Evolutionary conservation across 257 asterid species (phyloP), one percentile per base, ranked within the genome.

Genomic region (Solanum chmielewskii): DNA sequence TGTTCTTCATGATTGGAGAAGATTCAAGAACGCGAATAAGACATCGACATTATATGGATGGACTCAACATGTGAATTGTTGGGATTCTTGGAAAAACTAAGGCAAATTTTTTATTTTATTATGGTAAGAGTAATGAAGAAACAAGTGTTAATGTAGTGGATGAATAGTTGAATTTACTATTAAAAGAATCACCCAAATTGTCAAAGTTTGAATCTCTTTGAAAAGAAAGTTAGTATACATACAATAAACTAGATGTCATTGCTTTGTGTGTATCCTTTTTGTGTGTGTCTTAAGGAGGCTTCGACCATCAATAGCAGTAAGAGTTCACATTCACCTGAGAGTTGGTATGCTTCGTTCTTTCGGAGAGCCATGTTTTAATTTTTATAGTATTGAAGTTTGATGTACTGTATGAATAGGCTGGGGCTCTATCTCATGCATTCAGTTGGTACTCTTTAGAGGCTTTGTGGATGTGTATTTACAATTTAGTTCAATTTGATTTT

Each of bases 1-100:
- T 3, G 94, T 93, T 49, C 76, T 94, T 33, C 89, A 70, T 31
- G 95, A 94, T 87, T 95, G 96, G 97, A 91, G 81, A 88, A 83
- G 85, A 35, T 91, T 90, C 29, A 93, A 89, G 75, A 35, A 2
- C 78, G 83, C 74, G 1, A 86, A 90, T 20, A 85, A 33, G 23
- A 87, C 86, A 42, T n/a, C 80, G 23, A 56, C 86, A 44, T 49
- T 49, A 49, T 89, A 86, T 73, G 78, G 47, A 62, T 93, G 95
- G 95, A 82, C 93, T 15, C 62, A 77, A 12, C 94, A 93, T 68
- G 77, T 23, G 16, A 89, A 91, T 7, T 92, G 93, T 42, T 11
- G 7, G 29, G 49, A 85, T 56, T 92, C 92, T 13, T 90, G 92
- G 94, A 60, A 82, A 45, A 35, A 18, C 60, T 86, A 52, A 71